Evolutionary conservation across 768 basidiomycete genomes (phyloP), one percentile per base, ranked within the genome.

Genomic region (Boletus sp.): DNA sequence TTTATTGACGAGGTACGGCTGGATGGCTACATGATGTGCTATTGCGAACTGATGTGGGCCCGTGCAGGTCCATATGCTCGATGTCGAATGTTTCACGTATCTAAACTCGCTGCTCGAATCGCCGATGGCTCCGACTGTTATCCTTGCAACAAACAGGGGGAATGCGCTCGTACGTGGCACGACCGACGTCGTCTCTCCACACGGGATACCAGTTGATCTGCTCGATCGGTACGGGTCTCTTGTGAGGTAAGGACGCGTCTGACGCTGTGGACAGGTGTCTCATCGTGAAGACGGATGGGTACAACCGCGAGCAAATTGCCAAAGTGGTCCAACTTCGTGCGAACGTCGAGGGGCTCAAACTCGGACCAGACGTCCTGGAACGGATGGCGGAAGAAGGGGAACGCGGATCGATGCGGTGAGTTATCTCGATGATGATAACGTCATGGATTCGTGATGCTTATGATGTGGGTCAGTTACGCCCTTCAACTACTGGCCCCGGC

Each of bases 11-110:
- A 99, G 83, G 96, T 97, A 62, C 54, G 81, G 65, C 6, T 38
- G 53, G 47, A 45, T 21, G 32, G 41, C 57, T 9, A 9, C 19
- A 10, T 29, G 44, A 21, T 10, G 35, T 48, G 30, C 17, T 11
- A 10, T 39, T 8, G 14, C 5, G 39, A 38, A 39, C 33, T 64
- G n/a, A 70, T 10, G 14, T 7, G 23, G n/a, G 25, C 8, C 17
- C 14, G 2, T 34, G 17, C 64, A 97, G 94, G 96, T 98, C 23
- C 97, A 99, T 75, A 98, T 98, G 96, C 85, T 99, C 56, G 97
- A 99, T 70, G 95, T 98, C 64, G 97, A 99, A 71, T 98, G 95
- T 71, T 99, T 98, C 77, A 98, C 97, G 5, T 99, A 96, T 74
- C 82, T 99, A 35, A 98, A 98, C 71, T 87, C 93, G 11, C 82